A percentile compares a stretch with the other conserved stretches of the same genome.
Evolutionary conservation across 1,139 yeast species (phyloP).

Genomic region (Pichia sp.): DNA sequence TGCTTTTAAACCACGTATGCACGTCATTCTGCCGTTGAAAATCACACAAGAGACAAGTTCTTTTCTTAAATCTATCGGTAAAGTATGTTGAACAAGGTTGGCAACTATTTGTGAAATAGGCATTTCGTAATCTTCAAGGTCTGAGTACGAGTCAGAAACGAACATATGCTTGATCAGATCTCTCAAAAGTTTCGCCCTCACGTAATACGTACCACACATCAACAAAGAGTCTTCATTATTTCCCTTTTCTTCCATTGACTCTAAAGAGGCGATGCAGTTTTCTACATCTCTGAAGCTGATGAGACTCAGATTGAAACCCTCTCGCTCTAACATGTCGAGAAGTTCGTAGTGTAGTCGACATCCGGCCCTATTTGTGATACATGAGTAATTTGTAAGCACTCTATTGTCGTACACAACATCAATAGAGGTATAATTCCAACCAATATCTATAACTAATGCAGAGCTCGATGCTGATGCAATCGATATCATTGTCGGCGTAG

Average conservation of each 20-base stretch:
- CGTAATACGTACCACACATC: conserved; percentile 4
- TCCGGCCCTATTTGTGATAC: conserved; percentile 28
- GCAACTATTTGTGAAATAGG: conserved; percentile 2
- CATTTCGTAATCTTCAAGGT: conserved; percentile 7
- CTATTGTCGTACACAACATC: conserved; percentile 46
- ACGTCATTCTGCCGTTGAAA: conserved; percentile 39
- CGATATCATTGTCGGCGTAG: conserved; percentile 36
- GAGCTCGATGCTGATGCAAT: conserved; percentile 41
- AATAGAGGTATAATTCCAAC: conserved; percentile 43
- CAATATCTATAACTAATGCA: conserved; percentile 53
- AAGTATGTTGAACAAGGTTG: conserved; percentile 18
- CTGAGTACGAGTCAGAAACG: background rate
- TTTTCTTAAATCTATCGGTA: conserved; percentile 38
- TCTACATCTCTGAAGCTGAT: conserved; percentile 9
- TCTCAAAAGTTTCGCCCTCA: conserved; percentile 16
- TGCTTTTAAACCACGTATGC: conserved; percentile 37
- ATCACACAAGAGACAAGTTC: conserved; percentile 34
- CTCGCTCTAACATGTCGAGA: conserved; percentile 4
- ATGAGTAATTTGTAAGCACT: conserved; percentile 25
- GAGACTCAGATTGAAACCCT: background rate
- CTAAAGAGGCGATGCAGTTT: conserved; percentile 1
- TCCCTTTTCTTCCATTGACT: conserved; percentile 1
- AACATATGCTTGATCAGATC: conserved; percentile 16
- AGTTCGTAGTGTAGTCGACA: conserved; percentile 27
- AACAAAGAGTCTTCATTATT: conserved; percentile 12